Base-by-base conservation (phyloP, 305 asterid species). In the Fraxinus albicans region DNA sequence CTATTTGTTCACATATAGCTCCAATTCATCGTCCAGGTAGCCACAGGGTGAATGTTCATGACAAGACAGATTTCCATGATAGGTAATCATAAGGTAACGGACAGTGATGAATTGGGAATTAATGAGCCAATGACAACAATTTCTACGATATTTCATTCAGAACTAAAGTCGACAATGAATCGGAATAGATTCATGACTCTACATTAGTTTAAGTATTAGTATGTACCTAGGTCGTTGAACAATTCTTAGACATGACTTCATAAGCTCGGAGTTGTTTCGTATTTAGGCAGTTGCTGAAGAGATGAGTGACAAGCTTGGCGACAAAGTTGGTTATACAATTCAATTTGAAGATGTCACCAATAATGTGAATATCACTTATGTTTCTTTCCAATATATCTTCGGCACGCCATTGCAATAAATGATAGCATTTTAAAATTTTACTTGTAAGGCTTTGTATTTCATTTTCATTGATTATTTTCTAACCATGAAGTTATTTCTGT, bases 241-340 rank as follows among this genome's bases (percentile, higher is more conserved):
- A 27, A 34, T 47, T 80, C n/a, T 78, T 47, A 73, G 23, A 17
- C 23, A 36, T 81, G 44, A 47, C 47, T 33, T 79, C 38, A 33
- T 21, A 42, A 58, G 29, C 29, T 31, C 65, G 33, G 70, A 25
- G 13, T 87, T 84, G 47, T 82, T 73, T 78, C 63, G 75, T 72
- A 31, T 87, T 79, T 89, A 94, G 99, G 86, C 91, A 78, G 98
- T 94, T 80, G 93, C 98, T 38, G 96, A 96, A 86, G 99, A 96
- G 91, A 92, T 96, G 97, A 94, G 94, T 73, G 97, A 91, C 80
- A 93, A 90, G 79, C 91, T 96, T 79, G 98, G 99, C 8, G 97
- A 93, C 69, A 97, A 93, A 89, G 98, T 94, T 87, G 98, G 99
- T 80, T 96, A 94, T 88, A 93, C 97, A 58, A 96, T 94, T 84